These are phyloP conservation scores for Rosa multiflora DNA, from an alignment of 306 rosid species.

Conservation along the genomic window DNA sequence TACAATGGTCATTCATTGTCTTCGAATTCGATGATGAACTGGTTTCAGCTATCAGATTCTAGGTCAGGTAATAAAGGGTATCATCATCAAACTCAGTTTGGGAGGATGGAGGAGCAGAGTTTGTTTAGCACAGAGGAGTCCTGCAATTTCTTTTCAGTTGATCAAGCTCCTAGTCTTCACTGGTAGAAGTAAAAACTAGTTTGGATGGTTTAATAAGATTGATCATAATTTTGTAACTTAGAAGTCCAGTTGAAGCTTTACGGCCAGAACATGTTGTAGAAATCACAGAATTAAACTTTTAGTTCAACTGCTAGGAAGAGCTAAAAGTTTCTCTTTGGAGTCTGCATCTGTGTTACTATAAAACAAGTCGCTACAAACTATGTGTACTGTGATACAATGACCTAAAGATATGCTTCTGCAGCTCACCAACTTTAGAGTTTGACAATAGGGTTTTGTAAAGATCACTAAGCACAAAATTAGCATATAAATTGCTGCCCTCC, in stretches of 20 bases:
- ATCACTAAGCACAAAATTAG: neutral
- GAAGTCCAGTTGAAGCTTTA: neutral
- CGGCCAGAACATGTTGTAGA: neutral
- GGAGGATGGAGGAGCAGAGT: slow-evolving; percentile 55
- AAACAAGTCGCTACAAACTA: neutral
- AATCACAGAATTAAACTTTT: neutral
- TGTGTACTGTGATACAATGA: neutral
- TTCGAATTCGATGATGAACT: slow-evolving; percentile 38
- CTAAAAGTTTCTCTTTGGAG: neutral
- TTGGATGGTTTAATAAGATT: neutral
- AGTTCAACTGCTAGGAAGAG: neutral
- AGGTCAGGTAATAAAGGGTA: slow-evolving; percentile 25
- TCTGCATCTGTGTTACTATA: slow-evolving; percentile 1
- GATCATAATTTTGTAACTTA: slow-evolving; percentile 9
- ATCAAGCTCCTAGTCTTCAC: slow-evolving; percentile 70
- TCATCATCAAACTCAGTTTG: slow-evolving; percentile 36
- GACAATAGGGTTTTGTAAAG: neutral
- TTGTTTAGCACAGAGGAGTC: slow-evolving; percentile 44
- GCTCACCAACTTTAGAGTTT: neutral
- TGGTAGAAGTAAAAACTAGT: slow-evolving; percentile 35
- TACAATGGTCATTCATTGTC: slow-evolving; percentile 33
- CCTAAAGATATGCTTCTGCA: neutral
- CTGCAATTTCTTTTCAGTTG: slow-evolving; percentile 67
- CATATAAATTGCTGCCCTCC: neutral
- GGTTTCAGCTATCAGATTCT: slow-evolving; percentile 48